Evolutionary conservation across 495 filamentous ascomycete genomes (phyloP).

Genomic region (Gamarada debralockiae): DNA sequence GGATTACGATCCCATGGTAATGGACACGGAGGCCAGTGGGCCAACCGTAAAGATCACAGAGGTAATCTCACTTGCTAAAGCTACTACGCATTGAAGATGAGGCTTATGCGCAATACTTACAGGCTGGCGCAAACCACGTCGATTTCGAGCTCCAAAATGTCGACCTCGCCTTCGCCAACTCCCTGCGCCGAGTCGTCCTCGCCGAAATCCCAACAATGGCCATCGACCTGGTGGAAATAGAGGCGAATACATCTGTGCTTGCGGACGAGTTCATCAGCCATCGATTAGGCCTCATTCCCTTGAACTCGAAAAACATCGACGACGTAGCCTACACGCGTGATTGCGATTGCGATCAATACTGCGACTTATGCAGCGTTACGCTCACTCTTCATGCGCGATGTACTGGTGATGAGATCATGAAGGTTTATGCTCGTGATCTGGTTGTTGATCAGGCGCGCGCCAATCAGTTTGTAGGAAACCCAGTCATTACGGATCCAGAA

Average conservation of each 20-base stretch:
- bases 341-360: constrained; percentile 93
- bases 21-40: constrained; percentile 62
- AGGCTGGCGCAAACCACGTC: constrained; percentile 68
- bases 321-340: constrained; percentile 84
- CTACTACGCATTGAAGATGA: constrained; percentile 6
- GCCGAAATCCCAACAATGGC: constrained; percentile 94
- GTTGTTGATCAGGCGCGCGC: constrained; percentile 56
- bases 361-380: constrained; percentile 82
- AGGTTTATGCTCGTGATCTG: constrained; percentile 85
- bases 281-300: constrained; percentile 86
- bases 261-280: constrained; percentile 95
- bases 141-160: constrained; percentile 79
- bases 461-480: constrained; percentile 76
- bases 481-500: constrained; percentile 81
- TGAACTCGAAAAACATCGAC: constrained; percentile 80
- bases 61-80: constrained; percentile 33
- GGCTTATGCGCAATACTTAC: constrained; percentile 8
- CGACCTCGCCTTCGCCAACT: constrained; percentile 89
- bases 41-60: constrained; percentile 69
- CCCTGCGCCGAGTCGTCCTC: constrained; percentile 85
- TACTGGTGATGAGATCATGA: constrained; percentile 77
- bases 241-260: constrained; percentile 88
- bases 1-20: constrained; percentile 62
- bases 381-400: constrained; percentile 81
- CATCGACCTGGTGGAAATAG: constrained; percentile 90